Base-by-base conservation (phyloP, 192 early-diverging fungal species). In the Powellomyces hirtus region DNA sequence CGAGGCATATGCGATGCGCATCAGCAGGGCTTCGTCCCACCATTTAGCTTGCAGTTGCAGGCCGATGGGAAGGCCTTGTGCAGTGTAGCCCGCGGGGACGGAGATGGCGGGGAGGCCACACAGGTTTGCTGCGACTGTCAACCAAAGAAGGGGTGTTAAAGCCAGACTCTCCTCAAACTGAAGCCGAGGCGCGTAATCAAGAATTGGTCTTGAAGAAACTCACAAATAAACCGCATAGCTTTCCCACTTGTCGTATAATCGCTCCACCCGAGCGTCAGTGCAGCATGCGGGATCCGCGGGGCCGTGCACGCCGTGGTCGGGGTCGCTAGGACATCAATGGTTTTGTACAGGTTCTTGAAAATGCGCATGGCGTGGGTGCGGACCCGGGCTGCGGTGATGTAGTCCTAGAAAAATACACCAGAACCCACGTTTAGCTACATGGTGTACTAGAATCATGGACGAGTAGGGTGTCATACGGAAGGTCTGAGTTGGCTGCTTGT, bases 1-100 rank as follows among this genome's bases (percentile, higher is more conserved):
- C 31, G 75, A 78, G 1, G 77, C 73, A 56, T 76, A 79, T 1
- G 86, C 89, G 40, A 89, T 69, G 20, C 87, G 72, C 24, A 89
- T 74, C 4, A 90, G 70, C 18, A 79, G 36, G 40, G 76, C 85
- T 68, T 91, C 89, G 59, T 89, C 76, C 77, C 81, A 78, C 89
- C 89, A 91, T 52, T 81, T 76, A 4, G 79, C 75, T 76, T 86
- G 84, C 56, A 91, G 85, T 59, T 91, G 89, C 53, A 89, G 61
- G 31, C 84, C 88, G 45, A 89, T 76, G 7, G 89, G 89, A 13
- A 90, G 59, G 3, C 79, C 80, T 14, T 75, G 69, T 1, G 3
- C 26, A 24, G 78, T 60, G 42, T 81, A 88, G 0, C 89, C 89
- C 31, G 81, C 78, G 13, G 89, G 88, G 16, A 84, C 81, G 10